Evolutionary conservation across 2,329 filamentous ascomycete genomes (phyloP).

Genomic region (Paracorniculantispora psalliotae): DNA sequence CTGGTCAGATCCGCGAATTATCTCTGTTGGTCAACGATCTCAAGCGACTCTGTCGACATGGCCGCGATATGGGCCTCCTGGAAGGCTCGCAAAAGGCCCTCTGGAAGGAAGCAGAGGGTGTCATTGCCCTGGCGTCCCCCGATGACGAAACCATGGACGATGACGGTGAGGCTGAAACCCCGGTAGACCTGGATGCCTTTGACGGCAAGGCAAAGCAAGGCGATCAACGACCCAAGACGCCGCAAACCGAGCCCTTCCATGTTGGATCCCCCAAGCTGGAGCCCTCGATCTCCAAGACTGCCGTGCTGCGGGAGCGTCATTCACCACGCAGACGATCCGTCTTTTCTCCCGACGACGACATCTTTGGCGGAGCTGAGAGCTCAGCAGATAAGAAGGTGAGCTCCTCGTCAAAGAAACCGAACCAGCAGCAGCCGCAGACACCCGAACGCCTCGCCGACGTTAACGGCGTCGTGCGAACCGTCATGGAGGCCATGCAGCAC

Average conservation of each 20-base stretch:
- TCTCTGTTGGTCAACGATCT: constrained; percentile 78
- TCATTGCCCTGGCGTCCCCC: constrained; percentile 76
- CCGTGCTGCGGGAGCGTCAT: constrained; percentile 50
- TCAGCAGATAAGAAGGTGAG: constrained; percentile 32
- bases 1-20: constrained; percentile 76
- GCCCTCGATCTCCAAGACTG: constrained; percentile 42
- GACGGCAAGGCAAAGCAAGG: constrained; percentile 43
- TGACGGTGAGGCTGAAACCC: constrained; percentile 33
- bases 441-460: constrained; percentile 37
- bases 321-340: constrained; percentile 54
- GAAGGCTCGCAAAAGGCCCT: constrained; percentile 54
- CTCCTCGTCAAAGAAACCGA: constrained; percentile 30
- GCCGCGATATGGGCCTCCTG: constrained; percentile 60
- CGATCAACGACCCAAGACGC: constrained; percentile 41
- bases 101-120: constrained; percentile 80
- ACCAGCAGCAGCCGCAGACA: constrained; percentile 32
- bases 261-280: constrained; percentile 39
- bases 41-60: constrained; percentile 69
- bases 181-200: constrained; percentile 35
- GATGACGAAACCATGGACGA: constrained; percentile 47
- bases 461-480: constrained; percentile 51
- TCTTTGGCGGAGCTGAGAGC: constrained; percentile 53
- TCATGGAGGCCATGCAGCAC: constrained; percentile 61
- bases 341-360: constrained; percentile 61
- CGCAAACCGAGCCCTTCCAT: constrained; percentile 38